These are phyloP conservation scores for Baorangia bicolor DNA, from an alignment of 768 basidiomycete genomes.

Conservation along the genomic window DNA sequence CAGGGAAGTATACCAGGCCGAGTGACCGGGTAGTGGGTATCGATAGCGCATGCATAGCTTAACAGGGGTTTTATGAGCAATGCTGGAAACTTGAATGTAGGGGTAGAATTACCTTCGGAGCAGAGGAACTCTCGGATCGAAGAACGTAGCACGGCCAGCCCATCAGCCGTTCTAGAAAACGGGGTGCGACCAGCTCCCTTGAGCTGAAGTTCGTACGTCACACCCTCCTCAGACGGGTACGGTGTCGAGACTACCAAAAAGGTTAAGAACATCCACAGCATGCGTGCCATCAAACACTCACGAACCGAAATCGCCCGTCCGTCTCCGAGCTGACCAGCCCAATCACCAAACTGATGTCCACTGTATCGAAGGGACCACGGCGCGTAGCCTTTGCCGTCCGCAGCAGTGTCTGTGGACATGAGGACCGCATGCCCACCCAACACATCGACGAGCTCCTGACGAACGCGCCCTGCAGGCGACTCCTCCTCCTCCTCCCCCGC, in stretches of 20 bases:
- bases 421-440: conserved; percentile 76
- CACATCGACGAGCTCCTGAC: conserved; percentile 77
- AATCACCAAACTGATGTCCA: conserved; percentile 85
- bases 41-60: conserved; percentile 73
- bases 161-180: conserved; percentile 90
- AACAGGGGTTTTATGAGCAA: conserved; percentile 38
- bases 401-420: conserved; percentile 38
- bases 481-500: conserved; percentile 5
- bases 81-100: neutral
- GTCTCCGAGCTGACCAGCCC: conserved; percentile 95
- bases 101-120: conserved; percentile 63
- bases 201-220: conserved; percentile 82
- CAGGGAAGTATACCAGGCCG: conserved; percentile 71
- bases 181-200: conserved; percentile 95
- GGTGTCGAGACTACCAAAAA: conserved; percentile 64
- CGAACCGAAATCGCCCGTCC: conserved; percentile 90
- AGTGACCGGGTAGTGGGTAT: conserved; percentile 91
- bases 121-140: conserved; percentile 93
- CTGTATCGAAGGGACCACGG: conserved; percentile 91
- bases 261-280: conserved; percentile 4
- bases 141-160: conserved; percentile 89
- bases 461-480: conserved; percentile 40
- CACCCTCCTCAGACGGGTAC: conserved; percentile 54
- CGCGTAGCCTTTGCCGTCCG: conserved; percentile 36
- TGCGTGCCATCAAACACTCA: conserved; percentile 29